phyloP scores from a whole-genome alignment of 257 asterid species.

The Craterostigma plantagineum region DNA sequence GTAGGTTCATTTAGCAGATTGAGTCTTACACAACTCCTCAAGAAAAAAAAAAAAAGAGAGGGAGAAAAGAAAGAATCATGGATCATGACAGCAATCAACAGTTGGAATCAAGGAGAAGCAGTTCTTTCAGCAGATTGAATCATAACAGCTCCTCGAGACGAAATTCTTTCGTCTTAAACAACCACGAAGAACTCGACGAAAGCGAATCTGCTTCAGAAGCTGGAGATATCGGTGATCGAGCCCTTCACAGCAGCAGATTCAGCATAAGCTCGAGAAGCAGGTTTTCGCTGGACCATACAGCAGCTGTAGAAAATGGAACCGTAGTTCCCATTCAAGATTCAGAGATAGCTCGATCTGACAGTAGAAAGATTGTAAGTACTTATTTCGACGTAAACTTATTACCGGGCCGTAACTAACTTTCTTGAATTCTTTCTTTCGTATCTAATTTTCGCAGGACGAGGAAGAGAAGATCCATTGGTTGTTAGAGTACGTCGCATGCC shows the following conservation, averaged over 20 bases:
- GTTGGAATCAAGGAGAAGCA: slow-evolving; percentile 19
- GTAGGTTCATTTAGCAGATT: no score
- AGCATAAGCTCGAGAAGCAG: slow-evolving; percentile 29
- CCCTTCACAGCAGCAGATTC: slow-evolving; percentile 36
- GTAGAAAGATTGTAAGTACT: slow-evolving; percentile 22
- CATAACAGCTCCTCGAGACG: slow-evolving; percentile 31
- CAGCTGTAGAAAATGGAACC: slow-evolving; percentile 19
- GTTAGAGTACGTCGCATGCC: slow-evolving; percentile 32
- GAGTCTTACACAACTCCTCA: no score
- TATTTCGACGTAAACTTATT: background rate
- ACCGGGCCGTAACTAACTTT: no score
- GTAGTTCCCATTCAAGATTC: slow-evolving; percentile 23
- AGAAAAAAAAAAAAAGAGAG: no score
- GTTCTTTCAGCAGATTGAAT: slow-evolving; percentile 26
- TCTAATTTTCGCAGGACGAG: slow-evolving; percentile 26
- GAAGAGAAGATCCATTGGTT: slow-evolving; percentile 23
- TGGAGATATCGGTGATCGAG: slow-evolving; percentile 89
- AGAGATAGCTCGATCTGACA: slow-evolving; percentile 18
- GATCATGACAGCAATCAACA: slow-evolving; percentile 24
- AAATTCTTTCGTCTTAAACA: slow-evolving; percentile 18
- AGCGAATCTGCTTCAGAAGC: slow-evolving; percentile 61
- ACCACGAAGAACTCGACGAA: slow-evolving; percentile 27
- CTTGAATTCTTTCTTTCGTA: background rate
- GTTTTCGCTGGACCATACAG: slow-evolving; percentile 20
- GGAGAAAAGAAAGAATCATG: slow-evolving; percentile 14